Evolutionary conservation across 116 monocot genomes (phyloP), one percentile per base, ranked within the genome.

Genomic region (Dioscorea cayenensis): DNA sequence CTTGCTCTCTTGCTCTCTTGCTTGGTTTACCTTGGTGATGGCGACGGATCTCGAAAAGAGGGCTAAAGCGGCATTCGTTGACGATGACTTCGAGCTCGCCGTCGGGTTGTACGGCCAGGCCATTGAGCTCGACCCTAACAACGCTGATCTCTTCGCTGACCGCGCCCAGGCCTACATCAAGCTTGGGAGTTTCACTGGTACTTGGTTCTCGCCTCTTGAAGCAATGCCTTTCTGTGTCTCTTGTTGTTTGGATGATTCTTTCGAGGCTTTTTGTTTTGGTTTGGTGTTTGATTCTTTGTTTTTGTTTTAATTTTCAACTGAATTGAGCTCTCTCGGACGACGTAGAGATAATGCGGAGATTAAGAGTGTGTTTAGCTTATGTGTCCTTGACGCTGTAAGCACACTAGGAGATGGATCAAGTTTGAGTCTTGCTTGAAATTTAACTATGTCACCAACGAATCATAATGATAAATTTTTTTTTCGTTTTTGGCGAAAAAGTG

Each of bases 141-240:
- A 75, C 71, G 84, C 86, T 51, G 77, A 82, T 70, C 86, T 90
- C n/a, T 84, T 74, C 76, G 84, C 90, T 62, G 90, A 90, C 82
- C 86, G 87, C 51, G 86, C 90, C 19, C 87, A 90, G 79, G 90
- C 90, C 63, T 80, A 90, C 80, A 84, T 90, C 82, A 90, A 87
- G 77, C 79, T 84, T 73, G 73, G 60, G 20, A 82, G 61, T 73
- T 90, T 75, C 75, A 80, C 90, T 16, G 87, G 90, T 90, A 79
- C 2, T 60, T 5, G 5, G 48, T 63, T 19, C 52, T 16, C 17
- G 55, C 55, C n/a, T 16, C 55, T 12, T 55, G 55, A 5, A 18
- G 55, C 55, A 55, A 55, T 55, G 55, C 55, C 16, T 55, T 19
- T 55, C 14, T 55, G 55, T 55, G 55, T 55, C 10, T n/a, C 55